Percentiles rank a stretch among this genome's conserved stretches.
phyloP scores from a whole-genome alignment of 1,284 basidiomycete genomes.

The Cutaneotrichosporon spelunceum region DNA sequence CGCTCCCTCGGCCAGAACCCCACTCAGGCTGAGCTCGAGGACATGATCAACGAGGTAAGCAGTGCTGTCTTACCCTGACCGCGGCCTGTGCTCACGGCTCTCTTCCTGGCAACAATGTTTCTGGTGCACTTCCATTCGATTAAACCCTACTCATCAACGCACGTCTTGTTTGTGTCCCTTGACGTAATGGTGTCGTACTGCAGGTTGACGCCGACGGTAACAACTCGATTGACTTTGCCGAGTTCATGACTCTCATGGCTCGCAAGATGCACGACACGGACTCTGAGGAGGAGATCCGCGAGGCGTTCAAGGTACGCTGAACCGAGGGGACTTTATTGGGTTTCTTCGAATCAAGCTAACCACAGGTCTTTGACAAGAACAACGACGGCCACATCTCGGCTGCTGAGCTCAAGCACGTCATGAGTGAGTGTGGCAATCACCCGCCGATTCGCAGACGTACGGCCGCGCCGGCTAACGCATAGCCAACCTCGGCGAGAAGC shows the following conservation, averaged over 20 bases:
- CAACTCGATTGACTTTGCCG: constrained; percentile 93
- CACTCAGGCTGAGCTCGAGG: constrained; percentile 80
- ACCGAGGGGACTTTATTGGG: no score
- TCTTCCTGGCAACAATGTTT: constrained; percentile 5
- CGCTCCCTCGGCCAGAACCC: constrained; percentile 67
- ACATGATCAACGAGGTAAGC: constrained; percentile 89
- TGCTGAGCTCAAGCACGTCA: constrained; percentile 78
- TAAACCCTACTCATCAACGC: not conserved
- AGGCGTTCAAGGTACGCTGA: constrained; percentile 65
- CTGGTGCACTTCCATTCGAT: not conserved
- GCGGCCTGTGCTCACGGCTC: constrained; percentile 7
- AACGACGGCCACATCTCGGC: constrained; percentile 62
- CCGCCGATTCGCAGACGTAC: not conserved
- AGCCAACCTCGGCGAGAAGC: constrained; percentile 74
- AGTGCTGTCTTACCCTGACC: not conserved
- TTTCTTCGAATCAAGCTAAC: not conserved
- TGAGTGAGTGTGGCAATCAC: constrained; percentile 62
- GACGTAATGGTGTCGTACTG: not conserved
- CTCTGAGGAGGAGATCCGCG: constrained; percentile 65
- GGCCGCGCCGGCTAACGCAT: constrained; percentile 1
- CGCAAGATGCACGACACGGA: constrained; percentile 94
- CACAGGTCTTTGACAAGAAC: constrained; percentile 62
- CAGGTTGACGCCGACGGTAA: constrained; percentile 61
- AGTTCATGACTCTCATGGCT: constrained; percentile 94
- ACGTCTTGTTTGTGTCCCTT: constrained; percentile 1